A percentile compares a stretch with the other conserved stretches of the same genome.
Conservation (phyloP, 495 filamentous ascomycete genomes). For the Penicillium fimorum region DNA sequence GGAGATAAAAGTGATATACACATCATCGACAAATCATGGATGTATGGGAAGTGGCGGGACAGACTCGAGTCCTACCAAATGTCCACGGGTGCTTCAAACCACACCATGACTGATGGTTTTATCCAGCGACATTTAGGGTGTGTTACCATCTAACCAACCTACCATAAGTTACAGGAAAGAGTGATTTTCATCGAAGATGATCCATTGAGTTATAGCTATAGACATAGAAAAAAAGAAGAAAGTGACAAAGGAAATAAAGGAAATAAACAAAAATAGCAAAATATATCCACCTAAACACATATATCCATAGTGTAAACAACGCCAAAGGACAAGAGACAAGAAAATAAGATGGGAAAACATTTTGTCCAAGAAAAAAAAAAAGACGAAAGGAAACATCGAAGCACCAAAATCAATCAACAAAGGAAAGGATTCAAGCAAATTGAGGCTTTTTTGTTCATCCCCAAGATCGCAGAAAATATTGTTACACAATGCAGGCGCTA, state of each 20-base stretch:
- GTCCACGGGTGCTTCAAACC: background rate
- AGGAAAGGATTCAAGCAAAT: constrained; percentile 18
- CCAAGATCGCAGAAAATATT: constrained; percentile 21
- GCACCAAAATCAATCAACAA: constrained; percentile 21
- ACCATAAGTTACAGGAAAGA: background rate
- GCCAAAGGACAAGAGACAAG: constrained; percentile 17
- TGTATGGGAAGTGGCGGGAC: background rate
- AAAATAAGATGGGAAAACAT: constrained; percentile 13
- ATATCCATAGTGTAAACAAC: constrained; percentile 23
- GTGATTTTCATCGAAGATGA: constrained; percentile 3
- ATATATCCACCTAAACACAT: constrained; percentile 18
- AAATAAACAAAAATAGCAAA: constrained; percentile 5
- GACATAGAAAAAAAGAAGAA: constrained; percentile 13
- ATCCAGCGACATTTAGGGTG: background rate
- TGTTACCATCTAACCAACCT: background rate
- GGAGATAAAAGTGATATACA: background rate
- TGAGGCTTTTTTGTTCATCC: constrained; percentile 11
- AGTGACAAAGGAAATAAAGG: constrained; percentile 20
- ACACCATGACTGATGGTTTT: background rate
- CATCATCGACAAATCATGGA: background rate
- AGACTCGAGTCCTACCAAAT: too few relatives aligned
- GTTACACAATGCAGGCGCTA: constrained; percentile 34
- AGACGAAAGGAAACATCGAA: constrained; percentile 13
- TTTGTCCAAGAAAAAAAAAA: constrained; percentile 19
- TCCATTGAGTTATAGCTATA: constrained; percentile 18